Base-by-base conservation (phyloP, 2,329 filamentous ascomycete genomes). In the Phoma sp. region DNA sequence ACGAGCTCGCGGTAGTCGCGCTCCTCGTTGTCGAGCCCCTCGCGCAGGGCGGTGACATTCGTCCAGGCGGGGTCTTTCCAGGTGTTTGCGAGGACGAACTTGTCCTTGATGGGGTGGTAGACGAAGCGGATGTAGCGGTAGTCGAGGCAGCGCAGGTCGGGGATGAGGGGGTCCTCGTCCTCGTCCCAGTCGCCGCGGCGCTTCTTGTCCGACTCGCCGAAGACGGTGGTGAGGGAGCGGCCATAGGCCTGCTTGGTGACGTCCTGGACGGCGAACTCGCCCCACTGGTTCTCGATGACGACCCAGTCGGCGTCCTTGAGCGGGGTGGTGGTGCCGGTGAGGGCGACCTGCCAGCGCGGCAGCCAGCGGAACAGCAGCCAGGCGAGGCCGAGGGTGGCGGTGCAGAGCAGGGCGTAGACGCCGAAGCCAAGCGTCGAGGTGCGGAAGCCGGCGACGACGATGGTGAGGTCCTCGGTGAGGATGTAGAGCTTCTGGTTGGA, bases 211-310 rank as follows among this genome's bases (percentile, higher is more conserved):
- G 83, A 78, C 2, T 83, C 75, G 0, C 90, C 90, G 70, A 94
- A 94, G 0, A 89, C 82, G 0, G 85, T 86, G 2, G 86, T 88
- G 36, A 89, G 75, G n/a, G 84, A 81, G 53, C 84, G 82, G 7
- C 83, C 85, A 69, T 88, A 89, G 8, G 72, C 73, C 62, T 86
- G 78, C 41, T 74, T 80, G 54, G 82, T 81, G 12, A 98, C 82
- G 44, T 86, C 71, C 68, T 96, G 85, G n/a, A 95, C 85, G 12
- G 84, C 82, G 74, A 98, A 90, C 75, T 98, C 94, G 44, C 90
- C 90, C 94, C 95, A 98, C 82, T 98, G 92, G 69, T 99, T 97
- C 83, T 97, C 95, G 61, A 98, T 85, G 25, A 96, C 93, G 38
- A 96, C 88, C 95, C 96, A 99, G 56, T 90, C 83, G 68, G 91